These are phyloP conservation scores for Trichoderma atroviride DNA, from an alignment of 2,329 filamentous ascomycete species.

Conservation along the genomic window DNA sequence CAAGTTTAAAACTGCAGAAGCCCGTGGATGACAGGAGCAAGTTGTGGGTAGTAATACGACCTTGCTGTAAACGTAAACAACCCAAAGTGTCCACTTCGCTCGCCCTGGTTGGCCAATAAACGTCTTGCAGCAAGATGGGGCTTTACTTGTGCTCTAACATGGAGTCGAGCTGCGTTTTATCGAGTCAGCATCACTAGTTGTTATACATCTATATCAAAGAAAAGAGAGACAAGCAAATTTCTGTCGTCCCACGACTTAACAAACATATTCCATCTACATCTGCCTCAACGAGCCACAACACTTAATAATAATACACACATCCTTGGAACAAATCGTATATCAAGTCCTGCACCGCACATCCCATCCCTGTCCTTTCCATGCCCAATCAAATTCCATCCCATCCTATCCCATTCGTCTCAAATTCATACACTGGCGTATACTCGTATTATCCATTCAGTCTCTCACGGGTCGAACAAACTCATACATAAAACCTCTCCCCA, in stretches of 20 bases:
- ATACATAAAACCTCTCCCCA: conserved; percentile 9
- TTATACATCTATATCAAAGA: not conserved
- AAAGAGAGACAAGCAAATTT: no score
- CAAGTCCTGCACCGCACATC: not conserved
- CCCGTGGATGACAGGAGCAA: not conserved
- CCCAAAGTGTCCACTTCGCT: not conserved
- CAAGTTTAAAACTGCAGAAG: not conserved
- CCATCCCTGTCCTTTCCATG: not conserved
- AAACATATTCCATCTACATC: not conserved
- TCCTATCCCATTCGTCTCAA: not conserved
- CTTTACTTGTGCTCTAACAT: not conserved
- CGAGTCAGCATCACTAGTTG: not conserved
- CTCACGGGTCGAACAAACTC: not conserved
- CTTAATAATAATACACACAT: conserved; percentile 18
- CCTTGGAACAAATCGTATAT: not conserved
- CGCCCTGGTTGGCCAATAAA: not conserved
- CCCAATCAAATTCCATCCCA: not conserved
- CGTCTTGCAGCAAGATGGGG: not conserved
- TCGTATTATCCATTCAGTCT: not conserved
- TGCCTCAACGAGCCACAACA: not conserved
- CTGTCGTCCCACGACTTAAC: not conserved
- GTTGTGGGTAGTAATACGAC: not conserved
- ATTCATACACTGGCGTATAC: conserved; percentile 15
- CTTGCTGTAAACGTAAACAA: not conserved
- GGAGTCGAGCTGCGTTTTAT: not conserved